These are phyloP conservation scores for Mycogone perniciosa DNA, from an alignment of 2,329 filamentous ascomycete genomes.

Conservation along the genomic window DNA sequence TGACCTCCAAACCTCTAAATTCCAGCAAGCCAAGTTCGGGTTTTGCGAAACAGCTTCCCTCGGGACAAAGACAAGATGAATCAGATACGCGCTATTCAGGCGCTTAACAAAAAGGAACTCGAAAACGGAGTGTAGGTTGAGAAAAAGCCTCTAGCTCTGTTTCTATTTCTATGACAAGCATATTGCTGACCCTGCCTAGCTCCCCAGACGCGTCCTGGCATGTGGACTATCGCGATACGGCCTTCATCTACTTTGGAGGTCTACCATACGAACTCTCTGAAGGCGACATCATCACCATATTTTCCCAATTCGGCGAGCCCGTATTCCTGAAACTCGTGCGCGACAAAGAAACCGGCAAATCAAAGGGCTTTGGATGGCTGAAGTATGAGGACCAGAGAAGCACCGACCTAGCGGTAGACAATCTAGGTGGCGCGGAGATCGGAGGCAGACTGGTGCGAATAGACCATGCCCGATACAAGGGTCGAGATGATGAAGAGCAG, in stretches of 20 bases:
- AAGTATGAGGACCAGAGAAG: constrained; percentile 98
- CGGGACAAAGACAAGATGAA: constrained; percentile 61
- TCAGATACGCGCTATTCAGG: constrained; percentile 83
- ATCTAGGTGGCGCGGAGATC: constrained; percentile 80
- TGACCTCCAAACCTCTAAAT: neutral
- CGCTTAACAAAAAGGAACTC: constrained; percentile 90
- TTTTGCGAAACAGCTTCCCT: neutral
- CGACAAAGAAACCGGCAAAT: constrained; percentile 95
- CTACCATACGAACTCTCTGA: constrained; percentile 89
- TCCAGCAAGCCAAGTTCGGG: neutral
- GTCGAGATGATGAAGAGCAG: constrained; percentile 68
- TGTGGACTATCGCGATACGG: constrained; percentile 93
- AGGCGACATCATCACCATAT: constrained; percentile 92
- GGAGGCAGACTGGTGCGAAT: constrained; percentile 76
- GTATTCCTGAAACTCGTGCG: constrained; percentile 87
- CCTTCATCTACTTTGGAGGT: constrained; percentile 93
- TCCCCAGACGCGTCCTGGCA: constrained; percentile 90
- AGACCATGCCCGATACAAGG: constrained; percentile 89
- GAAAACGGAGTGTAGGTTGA: constrained; percentile 74
- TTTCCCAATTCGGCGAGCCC: constrained; percentile 94
- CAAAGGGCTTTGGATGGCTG: constrained; percentile 87
- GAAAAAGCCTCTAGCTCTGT: neutral
- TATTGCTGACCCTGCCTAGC: constrained; percentile 38
- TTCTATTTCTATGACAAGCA: constrained; percentile 5
- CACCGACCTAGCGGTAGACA: constrained; percentile 93